Base-by-base conservation (phyloP, 2,329 filamentous ascomycete species). In the Xylariaceae sp. region DNA sequence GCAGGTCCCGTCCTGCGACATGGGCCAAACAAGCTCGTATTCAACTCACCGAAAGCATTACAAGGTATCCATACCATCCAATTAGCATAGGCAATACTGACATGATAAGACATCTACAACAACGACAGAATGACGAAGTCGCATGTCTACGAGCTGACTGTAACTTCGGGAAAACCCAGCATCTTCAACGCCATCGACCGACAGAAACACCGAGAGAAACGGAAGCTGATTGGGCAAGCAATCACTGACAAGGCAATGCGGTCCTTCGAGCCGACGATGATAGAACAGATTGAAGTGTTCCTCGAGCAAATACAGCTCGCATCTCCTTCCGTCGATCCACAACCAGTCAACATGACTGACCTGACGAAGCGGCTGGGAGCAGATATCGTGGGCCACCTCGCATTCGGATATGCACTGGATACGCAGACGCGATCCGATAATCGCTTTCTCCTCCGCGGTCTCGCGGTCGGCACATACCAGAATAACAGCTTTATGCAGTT, bases 211-310 rank as follows among this genome's bases (percentile, higher is more conserved):
- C 31, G 55, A 17, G 6, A 17, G 1, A 53, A 47, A 18, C 44
- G 55, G 6, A 48, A 45, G 17, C 7, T 53, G 4, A 39, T 55
- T 5, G 47, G 39, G 2, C 47, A 47, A 1, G 48, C 39, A 5
- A 33, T 63, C 6, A 49, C 41, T 1, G 54, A 57, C 9, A 39
- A 50, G 15, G 40, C 56, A 0, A 52, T 61, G 31, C 47, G 53
- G 6, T 36, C 31, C 1, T 62, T 62, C 39, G 58, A 61, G 48
- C 59, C 61, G 0, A 53, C 36, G 3, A 58, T 61, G 50, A 5
- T 46, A 5, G 14, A 51, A 22, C 46, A 60, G 11, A 47, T 61
- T 9, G 49, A 58, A 14, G 47, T 54, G 11, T 59, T 56, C 35
- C 44, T 47, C 2, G 3, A 47, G 4, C 39, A 46, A 9, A 39